Conservation (phyloP, 176 grass and related monocot species). For the Aegilops umbellulata region DNA sequence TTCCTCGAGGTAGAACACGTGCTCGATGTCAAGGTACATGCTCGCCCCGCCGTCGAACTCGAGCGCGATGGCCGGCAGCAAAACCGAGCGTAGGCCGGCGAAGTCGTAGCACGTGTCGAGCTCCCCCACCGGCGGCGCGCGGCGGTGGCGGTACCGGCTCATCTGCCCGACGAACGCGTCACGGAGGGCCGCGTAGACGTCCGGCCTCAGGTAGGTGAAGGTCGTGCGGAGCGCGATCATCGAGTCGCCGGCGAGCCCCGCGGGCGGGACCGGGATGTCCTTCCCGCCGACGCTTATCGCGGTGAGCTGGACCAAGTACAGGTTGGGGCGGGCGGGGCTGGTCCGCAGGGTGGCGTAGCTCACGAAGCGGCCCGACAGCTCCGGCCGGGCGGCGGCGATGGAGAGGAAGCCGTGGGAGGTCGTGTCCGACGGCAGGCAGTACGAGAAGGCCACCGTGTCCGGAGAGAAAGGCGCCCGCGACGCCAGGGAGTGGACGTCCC, state of each 20-base stretch:
- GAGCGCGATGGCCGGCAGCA: not conserved
- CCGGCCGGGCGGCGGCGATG: not conserved
- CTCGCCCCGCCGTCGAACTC: conserved; percentile 1
- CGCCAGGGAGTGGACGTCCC: conserved; percentile 29
- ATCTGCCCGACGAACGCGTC: not conserved
- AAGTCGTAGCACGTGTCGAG: conserved; percentile 48
- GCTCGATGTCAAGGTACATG: not conserved
- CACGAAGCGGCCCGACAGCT: not conserved
- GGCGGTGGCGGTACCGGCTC: not conserved
- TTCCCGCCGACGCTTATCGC: not conserved
- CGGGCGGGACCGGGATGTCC: not conserved
- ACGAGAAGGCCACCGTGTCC: conserved; percentile 45
- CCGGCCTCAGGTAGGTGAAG: not conserved
- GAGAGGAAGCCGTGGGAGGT: conserved; percentile 23
- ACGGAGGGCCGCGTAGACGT: not conserved
- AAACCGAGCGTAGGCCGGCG: not conserved
- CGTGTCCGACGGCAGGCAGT: conserved; percentile 50
- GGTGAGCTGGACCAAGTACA: not conserved
- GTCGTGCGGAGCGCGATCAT: not conserved
- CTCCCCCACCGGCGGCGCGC: not conserved
- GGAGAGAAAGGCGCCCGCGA: conserved; percentile 3
- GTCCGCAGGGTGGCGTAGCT: not conserved
- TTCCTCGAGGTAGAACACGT: conserved; percentile 4
- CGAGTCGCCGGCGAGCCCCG: not conserved
- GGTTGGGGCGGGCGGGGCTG: not conserved